Base-by-base conservation (phyloP, 441 rosid species). In the Eutrema salsugineum region DNA sequence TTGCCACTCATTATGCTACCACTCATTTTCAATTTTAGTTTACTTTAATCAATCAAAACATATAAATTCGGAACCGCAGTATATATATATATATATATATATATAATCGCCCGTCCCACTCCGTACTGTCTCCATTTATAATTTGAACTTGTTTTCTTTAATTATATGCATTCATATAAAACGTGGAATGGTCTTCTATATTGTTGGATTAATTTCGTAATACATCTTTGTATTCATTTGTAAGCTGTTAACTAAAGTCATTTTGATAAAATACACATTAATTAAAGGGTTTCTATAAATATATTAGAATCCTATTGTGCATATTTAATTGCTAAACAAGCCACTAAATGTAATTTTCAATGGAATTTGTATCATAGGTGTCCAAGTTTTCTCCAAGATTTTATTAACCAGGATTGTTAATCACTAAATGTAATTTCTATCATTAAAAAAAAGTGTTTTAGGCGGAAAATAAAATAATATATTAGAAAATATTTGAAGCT, bases 1-100 rank as follows among this genome's bases (percentile, higher is more conserved):
- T 42, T 55, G 48, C 49, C 70, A 53, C 58, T 69, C 66, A 69
- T 47, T 58, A 58, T 30, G 65, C 65, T 56, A 68, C 38, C 72
- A 33, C 69, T 59, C 42, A 27, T 49, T 27, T 24, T 30, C 63
- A 40, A 63, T 33, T 44, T 33, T 1, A 3, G 27, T 38, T 39
- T 35, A 71, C 71, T 64, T 53, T 33, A 46, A 9, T 19, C 32
- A 58, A 44, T 2, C 15, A 56, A 57, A 10, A 42, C 38, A 43
- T 32, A 32, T 20, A 3, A 32, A 14, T 58, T 27, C 22, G 16
- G 1, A 7, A 3, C 9, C 5, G 17, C 0, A 6, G 14, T 5
- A 40, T 43, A 44, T 53, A 53, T 36, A 30, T 28, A 28, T 28
- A 7, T n/a, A n/a, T n/a, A n/a, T n/a, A n/a, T n/a, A n/a, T n/a